Evolutionary conservation across 2,329 filamentous ascomycete species (phyloP).

Genomic region (Penicillium sp.): DNA sequence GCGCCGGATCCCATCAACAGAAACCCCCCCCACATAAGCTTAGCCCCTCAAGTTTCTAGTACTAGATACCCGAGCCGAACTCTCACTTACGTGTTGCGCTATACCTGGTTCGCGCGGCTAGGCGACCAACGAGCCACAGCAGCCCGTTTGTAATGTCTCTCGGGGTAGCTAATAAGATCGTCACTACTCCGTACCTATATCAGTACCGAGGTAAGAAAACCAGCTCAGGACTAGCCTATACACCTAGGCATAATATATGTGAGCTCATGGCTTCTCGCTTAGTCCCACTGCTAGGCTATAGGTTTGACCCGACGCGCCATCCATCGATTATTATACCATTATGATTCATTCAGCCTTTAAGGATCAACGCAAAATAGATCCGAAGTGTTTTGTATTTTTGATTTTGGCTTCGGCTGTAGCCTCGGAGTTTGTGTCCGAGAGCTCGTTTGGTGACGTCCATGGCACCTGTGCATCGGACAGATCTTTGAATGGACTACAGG

Average conservation of each 20-base stretch:
- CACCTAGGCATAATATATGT: not conserved
- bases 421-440: not conserved
- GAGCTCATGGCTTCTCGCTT: not conserved
- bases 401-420: not conserved
- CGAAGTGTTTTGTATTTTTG: not conserved
- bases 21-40: not conserved
- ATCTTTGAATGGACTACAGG: not conserved
- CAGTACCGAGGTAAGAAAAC: not conserved
- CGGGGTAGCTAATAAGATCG: not conserved
- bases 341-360: not conserved
- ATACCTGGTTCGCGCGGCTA: not conserved
- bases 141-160: not conserved
- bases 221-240: not conserved
- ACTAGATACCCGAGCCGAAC: not conserved
- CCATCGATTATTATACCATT: not conserved
- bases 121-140: not conserved
- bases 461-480: not conserved
- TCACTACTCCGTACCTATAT: too few species aligned
- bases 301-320: not conserved
- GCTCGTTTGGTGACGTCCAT: too few species aligned
- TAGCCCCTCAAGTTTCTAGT: not conserved
- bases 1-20: not conserved
- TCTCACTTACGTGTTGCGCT: not conserved
- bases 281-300: not conserved
- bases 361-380: not conserved